Evolutionary conservation across 306 rosid genomes (phyloP).

Genomic region (Styphnolobium japonicum): DNA sequence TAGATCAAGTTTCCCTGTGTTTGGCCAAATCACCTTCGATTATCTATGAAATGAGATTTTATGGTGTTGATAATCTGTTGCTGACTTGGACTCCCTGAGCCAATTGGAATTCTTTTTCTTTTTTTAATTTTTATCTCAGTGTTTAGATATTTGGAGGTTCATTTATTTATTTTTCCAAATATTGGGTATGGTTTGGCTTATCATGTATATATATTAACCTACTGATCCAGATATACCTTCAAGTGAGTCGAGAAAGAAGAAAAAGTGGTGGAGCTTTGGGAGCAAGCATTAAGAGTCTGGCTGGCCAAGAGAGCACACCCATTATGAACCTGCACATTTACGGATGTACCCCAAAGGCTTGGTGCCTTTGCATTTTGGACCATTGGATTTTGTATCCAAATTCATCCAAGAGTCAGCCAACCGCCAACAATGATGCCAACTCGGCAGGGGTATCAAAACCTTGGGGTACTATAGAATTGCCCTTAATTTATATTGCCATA

Average conservation of each 20-base stretch:
- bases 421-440: slow-evolving; percentile 26
- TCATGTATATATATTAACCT: not conserved
- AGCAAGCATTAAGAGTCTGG: slow-evolving; percentile 49
- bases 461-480: slow-evolving; percentile 14
- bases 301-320: not conserved
- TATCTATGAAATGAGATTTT: not conserved
- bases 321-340: not conserved
- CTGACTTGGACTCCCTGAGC: not conserved
- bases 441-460: slow-evolving; percentile 20
- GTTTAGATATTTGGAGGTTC: not conserved
- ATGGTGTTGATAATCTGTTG: not conserved
- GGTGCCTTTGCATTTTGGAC: slow-evolving; percentile 13
- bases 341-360: not conserved
- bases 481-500: slow-evolving; percentile 10
- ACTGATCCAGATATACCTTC: slow-evolving; percentile 54
- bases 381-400: slow-evolving; percentile 14
- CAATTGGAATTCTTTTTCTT: not conserved
- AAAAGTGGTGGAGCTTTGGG: slow-evolving; percentile 81
- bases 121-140: not conserved
- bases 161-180: not conserved
- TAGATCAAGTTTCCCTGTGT: not conserved
- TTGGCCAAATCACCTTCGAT: not conserved
- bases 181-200: not conserved
- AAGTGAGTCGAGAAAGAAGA: slow-evolving; percentile 63
- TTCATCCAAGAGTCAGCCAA: slow-evolving; percentile 6